Conservation (phyloP, 169 alveolate species). For the Plasmodium reichenowi region DNA sequence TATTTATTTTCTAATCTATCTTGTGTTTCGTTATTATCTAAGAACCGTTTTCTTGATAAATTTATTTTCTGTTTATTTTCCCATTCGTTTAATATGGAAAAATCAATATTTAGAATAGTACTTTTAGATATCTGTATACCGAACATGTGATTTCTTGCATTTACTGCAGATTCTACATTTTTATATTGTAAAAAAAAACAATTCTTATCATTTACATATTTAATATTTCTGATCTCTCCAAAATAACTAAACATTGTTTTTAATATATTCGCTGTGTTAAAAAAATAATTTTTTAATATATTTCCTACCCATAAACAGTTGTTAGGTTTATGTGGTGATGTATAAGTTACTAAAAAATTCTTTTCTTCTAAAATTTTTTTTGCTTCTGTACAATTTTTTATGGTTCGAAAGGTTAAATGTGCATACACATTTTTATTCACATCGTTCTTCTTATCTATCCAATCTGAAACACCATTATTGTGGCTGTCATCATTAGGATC, state of each 20-base stretch:
- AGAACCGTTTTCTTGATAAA: constrained; percentile 5
- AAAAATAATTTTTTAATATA: constrained; percentile 23
- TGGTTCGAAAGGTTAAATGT: constrained; percentile 51
- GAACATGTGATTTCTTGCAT: constrained; percentile 62
- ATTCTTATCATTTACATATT: constrained; percentile 26
- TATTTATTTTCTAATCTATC: constrained; percentile 14
- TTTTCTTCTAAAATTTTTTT: constrained; percentile 42
- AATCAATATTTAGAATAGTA: constrained; percentile 36
- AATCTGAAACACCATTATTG: too few species aligned
- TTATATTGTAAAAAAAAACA: constrained; percentile 41
- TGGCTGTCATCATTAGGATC: not conserved
- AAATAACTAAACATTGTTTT: constrained; percentile 27
- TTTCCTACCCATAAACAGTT: constrained; percentile 69
- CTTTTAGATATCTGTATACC: constrained; percentile 36
- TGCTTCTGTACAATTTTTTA: constrained; percentile 38
- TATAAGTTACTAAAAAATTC: constrained; percentile 13
- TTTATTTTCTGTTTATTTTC: constrained; percentile 39
- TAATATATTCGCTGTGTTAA: constrained; percentile 3
- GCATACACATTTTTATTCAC: constrained; percentile 7
- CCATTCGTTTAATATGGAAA: constrained; percentile 35
- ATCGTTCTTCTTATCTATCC: too few species aligned
- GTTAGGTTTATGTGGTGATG: constrained; percentile 42
- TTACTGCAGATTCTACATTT: constrained; percentile 7
- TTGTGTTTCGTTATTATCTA: constrained; percentile 30
- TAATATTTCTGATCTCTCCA: constrained; percentile 19